These are phyloP conservation scores for Plasmodium adleri DNA, from an alignment of 169 alveolate genomes.

Conservation along the genomic window DNA sequence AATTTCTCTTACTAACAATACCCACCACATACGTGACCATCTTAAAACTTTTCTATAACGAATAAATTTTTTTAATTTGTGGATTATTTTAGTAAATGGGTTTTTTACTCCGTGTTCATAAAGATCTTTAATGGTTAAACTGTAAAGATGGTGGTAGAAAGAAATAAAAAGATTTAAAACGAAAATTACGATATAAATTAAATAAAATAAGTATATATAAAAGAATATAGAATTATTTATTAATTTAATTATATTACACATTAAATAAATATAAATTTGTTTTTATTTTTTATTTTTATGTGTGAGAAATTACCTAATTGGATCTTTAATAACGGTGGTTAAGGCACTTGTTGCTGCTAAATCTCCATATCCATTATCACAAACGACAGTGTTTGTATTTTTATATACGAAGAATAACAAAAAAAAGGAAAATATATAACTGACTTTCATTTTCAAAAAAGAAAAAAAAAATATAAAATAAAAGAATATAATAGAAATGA, in stretches of 20 bases:
- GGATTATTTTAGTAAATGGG: constrained; percentile 36
- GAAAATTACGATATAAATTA: not conserved
- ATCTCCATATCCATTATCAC: constrained; percentile 55
- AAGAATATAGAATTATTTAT: not conserved
- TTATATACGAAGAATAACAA: constrained; percentile 26
- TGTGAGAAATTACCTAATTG: constrained; percentile 15
- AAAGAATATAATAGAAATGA: constrained; percentile 15
- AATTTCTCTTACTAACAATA: constrained; percentile 70
- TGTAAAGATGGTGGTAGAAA: not conserved
- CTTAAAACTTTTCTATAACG: constrained; percentile 77
- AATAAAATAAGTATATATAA: not conserved
- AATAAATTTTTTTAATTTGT: constrained; percentile 28
- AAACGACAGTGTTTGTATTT: constrained; percentile 31
- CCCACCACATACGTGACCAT: constrained; percentile 78
- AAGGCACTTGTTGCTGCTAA: constrained; percentile 62
- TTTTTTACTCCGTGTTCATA: constrained; percentile 65
- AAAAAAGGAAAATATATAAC: constrained; percentile 20
- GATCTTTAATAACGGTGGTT: constrained; percentile 30
- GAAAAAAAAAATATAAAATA: not conserved
- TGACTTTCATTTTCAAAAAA: constrained; percentile 36
- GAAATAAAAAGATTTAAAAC: not conserved
- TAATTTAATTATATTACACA: not conserved
- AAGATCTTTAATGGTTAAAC: constrained; percentile 59
- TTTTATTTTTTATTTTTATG: not conserved
- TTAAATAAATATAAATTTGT: not conserved